Evolutionary conservation across 768 basidiomycete genomes (phyloP), one percentile per base, ranked within the genome.

Genomic region (Pisolithus orientalis): DNA sequence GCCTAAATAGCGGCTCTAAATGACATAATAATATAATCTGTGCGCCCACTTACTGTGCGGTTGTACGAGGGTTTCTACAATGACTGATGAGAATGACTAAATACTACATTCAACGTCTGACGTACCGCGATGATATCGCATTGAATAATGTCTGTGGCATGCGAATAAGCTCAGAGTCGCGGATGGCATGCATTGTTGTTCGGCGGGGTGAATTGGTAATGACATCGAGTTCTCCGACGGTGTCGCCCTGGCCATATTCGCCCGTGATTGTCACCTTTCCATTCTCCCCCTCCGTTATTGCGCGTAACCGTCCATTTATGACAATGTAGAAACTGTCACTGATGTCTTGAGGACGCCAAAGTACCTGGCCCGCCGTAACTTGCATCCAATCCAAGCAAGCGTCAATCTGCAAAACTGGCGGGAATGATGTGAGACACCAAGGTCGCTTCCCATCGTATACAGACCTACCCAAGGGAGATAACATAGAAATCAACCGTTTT

Each of bases 281-380:
- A 28, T 74, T 77, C 27, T 87, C 83, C 24, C 80, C 82, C 62
- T 97, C 94, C 13, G 82, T 78, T 53, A 98, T 86, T 2, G 93
- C 90, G 55, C 96, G 83, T 16, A 99, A 72, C 59, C 96, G 93
- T 46, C 96, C 96, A 64, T 98, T 95, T 65, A 95, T 90, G 56
- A 95, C 96, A 53, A 99, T 96, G 66, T 96, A 98, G 69, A 98
- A 97, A 60, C 93, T 94, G 62, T 97, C 91, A 57, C 94, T 93
- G 44, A 72, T 73, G 54, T 98, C 96, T 31, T 87, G 84, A 31
- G 94, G 87, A 31, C 94, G 80, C 86, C 94, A 98, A 28, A 95
- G 75, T 40, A 96, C 92, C 68, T 98, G 94, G 2, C 96, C 92
- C 1, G 94, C 93, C 57, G 86, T 85, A 6, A 94, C 91, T 70